phyloP scores from a whole-genome alignment of 441 rosid species.

The Euphorbia schlechtendalii region DNA sequence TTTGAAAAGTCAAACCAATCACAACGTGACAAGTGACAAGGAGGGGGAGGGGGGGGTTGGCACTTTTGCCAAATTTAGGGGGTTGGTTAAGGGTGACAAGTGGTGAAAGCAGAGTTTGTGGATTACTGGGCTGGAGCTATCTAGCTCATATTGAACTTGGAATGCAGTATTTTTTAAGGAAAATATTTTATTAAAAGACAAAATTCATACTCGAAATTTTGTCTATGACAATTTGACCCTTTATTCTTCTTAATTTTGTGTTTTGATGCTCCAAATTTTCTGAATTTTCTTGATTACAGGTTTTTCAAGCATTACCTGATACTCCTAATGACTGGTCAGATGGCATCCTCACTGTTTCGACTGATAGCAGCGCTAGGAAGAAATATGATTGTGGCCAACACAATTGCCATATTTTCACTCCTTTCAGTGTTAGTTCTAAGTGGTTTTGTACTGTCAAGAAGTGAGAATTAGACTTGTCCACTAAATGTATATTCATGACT shows the following conservation, averaged over 20 bases:
- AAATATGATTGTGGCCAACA: constrained; percentile 56
- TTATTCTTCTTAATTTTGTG: neutral
- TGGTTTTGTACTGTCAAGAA: constrained; percentile 55
- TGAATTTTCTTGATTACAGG: constrained; percentile 31
- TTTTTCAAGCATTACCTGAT: constrained; percentile 52
- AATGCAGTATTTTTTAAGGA: too few species aligned
- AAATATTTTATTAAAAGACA: too few species aligned
- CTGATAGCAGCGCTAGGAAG: constrained; percentile 51
- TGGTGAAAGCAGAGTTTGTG: too few species aligned
- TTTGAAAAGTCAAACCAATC: too few species aligned
- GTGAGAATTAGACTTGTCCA: constrained; percentile 18
- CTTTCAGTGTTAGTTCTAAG: constrained; percentile 45
- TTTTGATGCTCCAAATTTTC: neutral
- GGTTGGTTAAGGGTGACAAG: too few species aligned
- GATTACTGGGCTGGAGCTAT: too few species aligned
- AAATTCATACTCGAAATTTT: too few species aligned
- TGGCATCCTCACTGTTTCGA: constrained; percentile 54
- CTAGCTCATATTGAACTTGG: too few species aligned
- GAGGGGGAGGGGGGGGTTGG: too few species aligned
- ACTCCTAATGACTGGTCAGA: constrained; percentile 40
- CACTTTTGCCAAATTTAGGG: too few species aligned
- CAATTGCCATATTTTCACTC: constrained; percentile 42
- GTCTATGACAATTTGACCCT: too few species aligned
- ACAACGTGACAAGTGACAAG: too few species aligned
- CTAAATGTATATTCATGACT: neutral